Conservation (phyloP, 768 basidiomycete species). For the Trametes punicea region DNA sequence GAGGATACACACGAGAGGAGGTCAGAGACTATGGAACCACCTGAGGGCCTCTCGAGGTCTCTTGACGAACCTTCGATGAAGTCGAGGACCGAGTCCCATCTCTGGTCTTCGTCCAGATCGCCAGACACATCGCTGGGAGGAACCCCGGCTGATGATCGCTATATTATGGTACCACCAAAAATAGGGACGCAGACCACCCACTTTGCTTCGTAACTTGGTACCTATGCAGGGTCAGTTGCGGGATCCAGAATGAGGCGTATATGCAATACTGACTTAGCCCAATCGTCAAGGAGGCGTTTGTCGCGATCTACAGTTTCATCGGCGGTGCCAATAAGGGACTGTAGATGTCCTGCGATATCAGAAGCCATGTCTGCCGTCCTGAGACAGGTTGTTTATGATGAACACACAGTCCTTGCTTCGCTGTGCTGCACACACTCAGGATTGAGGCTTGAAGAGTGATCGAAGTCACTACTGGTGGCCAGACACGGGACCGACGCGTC, state of each 20-base stretch:
- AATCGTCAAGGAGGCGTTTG: constrained; percentile 26
- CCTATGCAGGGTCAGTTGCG: neutral
- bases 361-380: neutral
- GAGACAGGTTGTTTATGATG: no score
- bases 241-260: neutral
- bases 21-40: constrained; percentile 6
- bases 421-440: no score
- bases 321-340: constrained; percentile 16
- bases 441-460: no score
- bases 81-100: constrained; percentile 24
- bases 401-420: no score
- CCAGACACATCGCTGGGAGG: neutral
- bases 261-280: constrained; percentile 23
- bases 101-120: constrained; percentile 11
- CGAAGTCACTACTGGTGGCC: no score
- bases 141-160: neutral
- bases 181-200: neutral
- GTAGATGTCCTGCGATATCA: constrained; percentile 17
- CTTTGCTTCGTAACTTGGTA: neutral
- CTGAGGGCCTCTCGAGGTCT: neutral
- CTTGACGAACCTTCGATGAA: constrained; percentile 5
- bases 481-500: no score
- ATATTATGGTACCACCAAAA: neutral
- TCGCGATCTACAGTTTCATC: constrained; percentile 27
- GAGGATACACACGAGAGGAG: constrained; percentile 23